Evolutionary conservation across 768 basidiomycete genomes (phyloP).

Genomic region (Infundibulicybe gibba): DNA sequence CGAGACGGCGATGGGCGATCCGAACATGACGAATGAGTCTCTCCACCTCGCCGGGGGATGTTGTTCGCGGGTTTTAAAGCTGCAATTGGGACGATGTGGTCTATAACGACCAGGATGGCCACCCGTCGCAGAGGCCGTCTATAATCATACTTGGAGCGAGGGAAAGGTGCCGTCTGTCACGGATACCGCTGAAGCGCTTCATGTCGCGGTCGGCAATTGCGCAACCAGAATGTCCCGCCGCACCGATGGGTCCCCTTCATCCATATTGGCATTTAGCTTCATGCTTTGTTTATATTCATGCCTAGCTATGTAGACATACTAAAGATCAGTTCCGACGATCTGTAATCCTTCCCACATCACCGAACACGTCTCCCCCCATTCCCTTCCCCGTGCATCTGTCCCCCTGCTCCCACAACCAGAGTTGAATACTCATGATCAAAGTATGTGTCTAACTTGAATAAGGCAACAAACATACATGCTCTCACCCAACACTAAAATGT

Average conservation of each 20-base stretch:
- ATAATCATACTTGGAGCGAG: conserved; percentile 2
- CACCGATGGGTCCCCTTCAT: background rate
- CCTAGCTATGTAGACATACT: no score
- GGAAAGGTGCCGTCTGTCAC: background rate
- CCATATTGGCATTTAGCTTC: background rate
- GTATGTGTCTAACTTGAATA: no score
- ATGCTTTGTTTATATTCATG: no score
- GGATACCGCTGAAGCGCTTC: conserved; percentile 8
- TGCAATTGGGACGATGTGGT: conserved; percentile 38
- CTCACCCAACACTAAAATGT: no score
- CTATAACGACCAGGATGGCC: conserved; percentile 29
- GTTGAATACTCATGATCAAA: no score
- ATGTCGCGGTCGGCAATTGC: conserved; percentile 5
- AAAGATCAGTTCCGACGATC: no score
- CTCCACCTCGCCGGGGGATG: conserved; percentile 34
- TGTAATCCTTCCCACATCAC: no score
- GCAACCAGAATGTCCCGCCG: conserved; percentile 1
- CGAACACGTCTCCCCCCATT: no score
- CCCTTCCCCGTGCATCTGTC: no score
- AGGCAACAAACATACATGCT: no score
- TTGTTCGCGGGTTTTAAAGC: conserved; percentile 14
- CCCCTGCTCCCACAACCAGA: no score
- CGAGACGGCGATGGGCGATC: conserved; percentile 28
- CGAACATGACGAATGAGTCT: conserved; percentile 10
- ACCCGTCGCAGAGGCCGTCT: conserved; percentile 13